These are phyloP conservation scores for Aspergillus sp. DNA, from an alignment of 2,329 filamentous ascomycete species.

Conservation along the genomic window DNA sequence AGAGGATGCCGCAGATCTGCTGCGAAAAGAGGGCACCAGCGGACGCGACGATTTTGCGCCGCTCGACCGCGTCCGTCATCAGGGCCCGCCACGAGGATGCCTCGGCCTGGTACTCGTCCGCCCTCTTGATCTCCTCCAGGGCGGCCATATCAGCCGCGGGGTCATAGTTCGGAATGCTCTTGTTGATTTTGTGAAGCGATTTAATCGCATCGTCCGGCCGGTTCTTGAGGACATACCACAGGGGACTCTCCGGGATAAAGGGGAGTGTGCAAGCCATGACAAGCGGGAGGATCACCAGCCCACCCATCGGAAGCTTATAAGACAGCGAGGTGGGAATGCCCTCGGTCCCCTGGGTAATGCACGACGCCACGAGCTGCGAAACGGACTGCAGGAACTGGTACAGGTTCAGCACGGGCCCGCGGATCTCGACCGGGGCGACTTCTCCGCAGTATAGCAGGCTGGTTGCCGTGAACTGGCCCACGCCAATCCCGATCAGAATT, in stretches of 20 bases:
- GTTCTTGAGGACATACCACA: neutral
- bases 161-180: neutral
- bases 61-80: neutral
- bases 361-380: neutral
- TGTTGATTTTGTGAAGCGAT: neutral
- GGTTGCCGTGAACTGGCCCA: conserved; percentile 67
- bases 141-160: neutral
- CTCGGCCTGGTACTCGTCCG: neutral
- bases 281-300: neutral
- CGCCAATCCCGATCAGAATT: conserved; percentile 33
- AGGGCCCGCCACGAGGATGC: neutral
- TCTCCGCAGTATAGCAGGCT: conserved; percentile 89
- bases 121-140: neutral
- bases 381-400: conserved; percentile 1
- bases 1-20: conserved; percentile 3
- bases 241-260: conserved; percentile 1
- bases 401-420: conserved; percentile 46
- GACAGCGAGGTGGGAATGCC: neutral
- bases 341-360: conserved; percentile 1
- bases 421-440: conserved; percentile 67
- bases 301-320: neutral
- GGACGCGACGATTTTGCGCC: neutral
- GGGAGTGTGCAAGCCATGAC: neutral
- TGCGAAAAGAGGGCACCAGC: neutral
- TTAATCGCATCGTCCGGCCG: neutral